Base-by-base conservation (phyloP, 2,329 filamentous ascomycete species). In the Lachnellula suecica region DNA sequence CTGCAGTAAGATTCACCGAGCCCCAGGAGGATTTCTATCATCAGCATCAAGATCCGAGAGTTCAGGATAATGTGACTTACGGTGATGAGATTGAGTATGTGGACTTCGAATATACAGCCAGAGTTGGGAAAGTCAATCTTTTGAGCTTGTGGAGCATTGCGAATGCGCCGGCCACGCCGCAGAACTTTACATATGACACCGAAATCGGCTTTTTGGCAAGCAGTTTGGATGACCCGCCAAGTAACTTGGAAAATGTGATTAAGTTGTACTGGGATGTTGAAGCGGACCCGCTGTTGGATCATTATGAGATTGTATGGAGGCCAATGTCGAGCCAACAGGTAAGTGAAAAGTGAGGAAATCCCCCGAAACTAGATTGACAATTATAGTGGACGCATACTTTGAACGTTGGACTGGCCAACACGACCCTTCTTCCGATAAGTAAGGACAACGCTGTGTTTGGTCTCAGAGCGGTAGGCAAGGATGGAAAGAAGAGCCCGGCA, bases 371-470 rank as follows among this genome's bases (percentile, higher is more conserved):
- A 40, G 29, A 31, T 15, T 31, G 15, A 31, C 29, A 31, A 40
- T 9, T 7, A n/a, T n/a, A 40, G 37, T 27, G 77, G 78, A 77
- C 75, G 38, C 71, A 75, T 52, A 66, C 70, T 22, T 52, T 78
- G 2, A 69, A 74, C 60, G 78, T 83, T 3, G 79, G 79, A 0
- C 69, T 74, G 22, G 74, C 74, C 3, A 69, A 69, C 0, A 69
- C 63, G 37, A 74, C 71, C 4, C 77, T 71, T 4, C 65, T 84
- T 15, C 63, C 71, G 2, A 61, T 83, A 56, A 78, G 74, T 50
- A 82, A 82, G 66, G 81, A 84, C 55, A 80, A 82, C 66, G 76
- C 79, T 11, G 73, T 80, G 22, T 82, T 83, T 66, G 80, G 81
- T 0, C 71, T 83, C 0, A 68, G 80, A 56, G 71, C 77, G 19